Percentiles rank a stretch among this genome's conserved stretches.
Evolutionary conservation across 305 asterid species (phyloP).

Genomic region (Rubia occidens): DNA sequence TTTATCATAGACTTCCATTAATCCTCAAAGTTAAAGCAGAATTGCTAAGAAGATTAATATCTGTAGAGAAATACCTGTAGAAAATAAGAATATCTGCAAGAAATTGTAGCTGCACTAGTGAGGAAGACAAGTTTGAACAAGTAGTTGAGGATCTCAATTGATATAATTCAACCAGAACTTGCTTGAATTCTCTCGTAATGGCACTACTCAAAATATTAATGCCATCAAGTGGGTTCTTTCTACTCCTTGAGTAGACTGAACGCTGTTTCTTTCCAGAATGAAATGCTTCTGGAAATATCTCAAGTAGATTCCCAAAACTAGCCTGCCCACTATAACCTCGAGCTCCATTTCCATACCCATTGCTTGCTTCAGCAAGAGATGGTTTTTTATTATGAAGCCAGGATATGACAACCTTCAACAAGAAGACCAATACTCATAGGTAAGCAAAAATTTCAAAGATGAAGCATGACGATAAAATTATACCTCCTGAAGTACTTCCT

Average conservation of each 20-base stretch:
- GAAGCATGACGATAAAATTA: slow-evolving; percentile 15
- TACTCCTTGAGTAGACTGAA: slow-evolving; percentile 18
- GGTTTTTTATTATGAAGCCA: slow-evolving; percentile 49
- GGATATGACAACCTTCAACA: slow-evolving; percentile 56
- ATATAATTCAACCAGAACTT: slow-evolving; percentile 44
- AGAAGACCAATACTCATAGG: slow-evolving; percentile 24
- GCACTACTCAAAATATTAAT: slow-evolving; percentile 62
- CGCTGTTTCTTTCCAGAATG: slow-evolving; percentile 26
- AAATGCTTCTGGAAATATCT: slow-evolving; percentile 28
- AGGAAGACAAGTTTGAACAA: slow-evolving; percentile 39
- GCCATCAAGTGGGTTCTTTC: slow-evolving; percentile 43
- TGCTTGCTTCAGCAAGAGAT: slow-evolving; percentile 24
- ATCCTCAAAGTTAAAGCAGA: background rate
- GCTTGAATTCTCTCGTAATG: slow-evolving; percentile 45
- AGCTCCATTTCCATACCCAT: slow-evolving; percentile 36
- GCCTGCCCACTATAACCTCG: slow-evolving; percentile 39
- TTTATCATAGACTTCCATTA: background rate
- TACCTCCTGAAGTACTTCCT: slow-evolving; percentile 70
- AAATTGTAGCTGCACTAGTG: slow-evolving; percentile 58
- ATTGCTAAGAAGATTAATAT: background rate
- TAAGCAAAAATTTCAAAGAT: slow-evolving; percentile 20
- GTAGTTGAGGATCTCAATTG: slow-evolving; percentile 46
- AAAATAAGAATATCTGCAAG: slow-evolving; percentile 60
- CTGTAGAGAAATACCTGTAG: slow-evolving; percentile 48
- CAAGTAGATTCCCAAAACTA: slow-evolving; percentile 35